phyloP scores from a whole-genome alignment of 352 stramenopile species.

The Aphanomyces stellatus region DNA sequence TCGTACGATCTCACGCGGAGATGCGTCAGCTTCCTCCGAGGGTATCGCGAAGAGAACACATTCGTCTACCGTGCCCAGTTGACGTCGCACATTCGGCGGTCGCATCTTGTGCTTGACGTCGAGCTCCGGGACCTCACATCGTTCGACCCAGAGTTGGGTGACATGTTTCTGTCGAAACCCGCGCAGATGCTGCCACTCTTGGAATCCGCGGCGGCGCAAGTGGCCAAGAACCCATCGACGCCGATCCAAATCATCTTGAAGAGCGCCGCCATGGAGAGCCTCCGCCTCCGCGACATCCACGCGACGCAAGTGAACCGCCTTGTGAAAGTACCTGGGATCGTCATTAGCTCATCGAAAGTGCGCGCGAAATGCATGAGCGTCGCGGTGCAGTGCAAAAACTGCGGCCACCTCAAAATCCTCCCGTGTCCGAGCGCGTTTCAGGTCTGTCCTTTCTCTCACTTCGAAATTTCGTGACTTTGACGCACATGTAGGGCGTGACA shows the following conservation, averaged over 20 bases:
- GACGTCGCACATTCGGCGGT: slow-evolving; percentile 71
- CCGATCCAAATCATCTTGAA: slow-evolving; percentile 71
- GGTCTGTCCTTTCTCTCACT: slow-evolving; percentile 24
- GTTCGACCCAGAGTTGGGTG: slow-evolving; percentile 81
- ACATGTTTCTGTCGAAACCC: slow-evolving; percentile 76
- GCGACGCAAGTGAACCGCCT: slow-evolving; percentile 86
- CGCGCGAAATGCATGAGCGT: slow-evolving; percentile 90
- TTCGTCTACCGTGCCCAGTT: slow-evolving; percentile 89
- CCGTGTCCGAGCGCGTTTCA: slow-evolving; percentile 29
- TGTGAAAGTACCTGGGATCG: slow-evolving; percentile 92
- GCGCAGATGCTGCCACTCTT: slow-evolving; percentile 78
- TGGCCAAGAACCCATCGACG: slow-evolving; percentile 53
- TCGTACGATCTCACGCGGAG: slow-evolving; percentile 53
- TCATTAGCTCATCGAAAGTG: slow-evolving; percentile 93
- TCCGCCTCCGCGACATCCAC: slow-evolving; percentile 72
- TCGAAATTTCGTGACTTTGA: slow-evolving; percentile 26
- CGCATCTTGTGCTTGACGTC: slow-evolving; percentile 66
- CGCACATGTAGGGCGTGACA: slow-evolving; percentile 58
- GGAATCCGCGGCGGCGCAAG: slow-evolving; percentile 50
- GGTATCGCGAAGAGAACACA: slow-evolving; percentile 74
- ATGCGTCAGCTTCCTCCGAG: slow-evolving; percentile 77
- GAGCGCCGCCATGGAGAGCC: slow-evolving; percentile 54
- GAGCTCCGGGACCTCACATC: slow-evolving; percentile 76
- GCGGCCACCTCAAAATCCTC: slow-evolving; percentile 48
- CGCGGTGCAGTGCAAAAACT: slow-evolving; percentile 86